Base-by-base conservation (phyloP, 2,329 filamentous ascomycete species). In the Phoma sp. region DNA sequence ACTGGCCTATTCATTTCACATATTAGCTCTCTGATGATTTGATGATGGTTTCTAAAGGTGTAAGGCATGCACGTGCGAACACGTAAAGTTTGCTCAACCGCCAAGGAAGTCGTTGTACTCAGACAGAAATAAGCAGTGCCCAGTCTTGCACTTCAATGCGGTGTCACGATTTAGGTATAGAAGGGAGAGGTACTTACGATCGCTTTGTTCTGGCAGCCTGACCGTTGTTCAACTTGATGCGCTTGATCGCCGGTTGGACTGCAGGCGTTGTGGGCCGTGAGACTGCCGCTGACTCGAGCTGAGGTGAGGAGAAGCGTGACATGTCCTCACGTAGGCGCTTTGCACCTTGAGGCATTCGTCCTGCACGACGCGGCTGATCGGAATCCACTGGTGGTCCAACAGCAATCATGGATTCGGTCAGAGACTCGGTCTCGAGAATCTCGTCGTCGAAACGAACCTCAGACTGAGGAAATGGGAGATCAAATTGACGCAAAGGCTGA, bases 1-100 rank as follows among this genome's bases (percentile, higher is more conserved):
- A 88, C 82, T 39, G 89, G 89, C 62, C 89, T 93, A 71, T 59
- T 55, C 60, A 65, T 69, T 60, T 47, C 61, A 67, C 48, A 44
- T 63, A 57, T 70, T 70, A 73, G 70, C 62, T 63, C 57, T 61
- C 37, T 65, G 58, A 60, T 65, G 61, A 63, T 61, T 65, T 58
- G 62, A 61, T 56, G 48, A 52, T 48, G 54, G 50, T 57, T 58
- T 46, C 45, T 37, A 48, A 52, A 55, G 49, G 48, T 62, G 48
- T 47, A 44, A 58, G 59, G 60, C 61, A 62, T 67, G 69, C 65
- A 66, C 63, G 60, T 66, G 56, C 59, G 67, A 61, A 66, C 67
- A 69, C 67, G 69, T 67, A 65, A 61, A 63, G 65, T 64, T 61
- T 68, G 67, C 67, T 69, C 49, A 67, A 61, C 70, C 66, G 66